Evolutionary conservation across 371 early-diverging fungal species (phyloP), one percentile per base, ranked within the genome.

Genomic region (Chytridium lagenaria): DNA sequence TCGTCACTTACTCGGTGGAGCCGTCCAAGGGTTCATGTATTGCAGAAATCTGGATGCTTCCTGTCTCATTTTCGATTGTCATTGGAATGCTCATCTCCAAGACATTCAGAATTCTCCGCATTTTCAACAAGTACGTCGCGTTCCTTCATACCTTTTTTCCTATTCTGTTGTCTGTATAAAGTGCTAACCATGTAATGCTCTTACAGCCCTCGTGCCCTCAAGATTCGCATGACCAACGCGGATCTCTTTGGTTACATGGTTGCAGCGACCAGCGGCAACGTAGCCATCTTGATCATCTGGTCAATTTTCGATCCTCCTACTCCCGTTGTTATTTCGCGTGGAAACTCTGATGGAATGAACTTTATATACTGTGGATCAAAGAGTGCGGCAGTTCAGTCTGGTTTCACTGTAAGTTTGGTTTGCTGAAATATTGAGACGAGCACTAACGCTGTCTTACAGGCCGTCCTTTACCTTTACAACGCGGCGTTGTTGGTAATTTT

Each of bases 61-160:
- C 71, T 22, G 38, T 71, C 28, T 30, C 71, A 15, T 63, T 40
- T 23, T 71, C 71, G 10, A 50, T 71, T 38, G 66, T 65, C n/a
- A 33, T 63, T n/a, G 71, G 65, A 10, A 50, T 44, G 31, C 33
- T 71, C 10, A 71, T 71, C 33, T 63, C 71, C 10, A 71, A 71
- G 66, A 71, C 71, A 10, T 71, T 71, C 66, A 64, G 71, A n/a
- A 71, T 71, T 37, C 23, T 71, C 15, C 71, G 71, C 1, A 71
- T 71, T 31, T 71, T 71, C 66, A 71, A 71, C 52, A 71, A 71
- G 70, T 70, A 63, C 16, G 63, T 70, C 36, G 10, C 37, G 36
- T 34, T 61, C 7, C 10, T 61, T 61, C 36, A 12, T 61, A 34
- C 36, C 34, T 61, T 61, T 61, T 34, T 3, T 34, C 36, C 23